These are phyloP conservation scores for Herpotrichia juniperi DNA, from an alignment of 2,329 filamentous ascomycete species.

Conservation along the genomic window DNA sequence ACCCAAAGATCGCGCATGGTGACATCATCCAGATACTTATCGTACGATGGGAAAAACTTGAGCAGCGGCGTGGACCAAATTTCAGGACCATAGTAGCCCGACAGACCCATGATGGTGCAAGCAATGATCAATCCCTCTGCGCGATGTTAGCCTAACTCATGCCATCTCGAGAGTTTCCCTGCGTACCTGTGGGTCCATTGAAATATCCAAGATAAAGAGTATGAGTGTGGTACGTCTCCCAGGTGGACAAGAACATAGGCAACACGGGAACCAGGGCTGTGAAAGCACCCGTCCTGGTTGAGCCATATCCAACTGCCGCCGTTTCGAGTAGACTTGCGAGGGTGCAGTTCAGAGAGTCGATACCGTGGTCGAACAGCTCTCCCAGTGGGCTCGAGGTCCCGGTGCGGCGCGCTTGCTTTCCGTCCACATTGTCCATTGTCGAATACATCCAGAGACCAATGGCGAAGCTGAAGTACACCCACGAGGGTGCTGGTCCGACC, in stretches of 20 bases:
- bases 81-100: slow-evolving; percentile 84
- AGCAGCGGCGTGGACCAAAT: slow-evolving; percentile 83
- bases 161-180: background rate
- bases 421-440: slow-evolving; percentile 98
- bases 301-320: slow-evolving; percentile 89
- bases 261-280: slow-evolving; percentile 90
- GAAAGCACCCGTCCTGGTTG: slow-evolving; percentile 83
- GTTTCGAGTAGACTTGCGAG: slow-evolving; percentile 89
- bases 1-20: slow-evolving; percentile 92
- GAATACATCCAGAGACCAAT: slow-evolving; percentile 97
- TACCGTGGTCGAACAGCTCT: slow-evolving; percentile 97
- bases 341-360: slow-evolving; percentile 97
- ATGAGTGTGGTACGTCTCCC: slow-evolving; percentile 99
- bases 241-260: slow-evolving; percentile 99
- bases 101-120: slow-evolving; percentile 81
- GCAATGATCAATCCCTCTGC: slow-evolving; percentile 87
- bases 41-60: slow-evolving; percentile 51
- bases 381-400: slow-evolving; percentile 93
- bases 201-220: slow-evolving; percentile 95
- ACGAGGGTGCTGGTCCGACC: slow-evolving; percentile 83
- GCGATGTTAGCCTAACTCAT: slow-evolving; percentile 14
- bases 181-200: slow-evolving; percentile 81
- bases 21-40: slow-evolving; percentile 68
- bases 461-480: slow-evolving; percentile 96
- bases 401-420: slow-evolving; percentile 93